phyloP scores from a whole-genome alignment of 106 monocot species.

The Hemerocallis citrina region DNA sequence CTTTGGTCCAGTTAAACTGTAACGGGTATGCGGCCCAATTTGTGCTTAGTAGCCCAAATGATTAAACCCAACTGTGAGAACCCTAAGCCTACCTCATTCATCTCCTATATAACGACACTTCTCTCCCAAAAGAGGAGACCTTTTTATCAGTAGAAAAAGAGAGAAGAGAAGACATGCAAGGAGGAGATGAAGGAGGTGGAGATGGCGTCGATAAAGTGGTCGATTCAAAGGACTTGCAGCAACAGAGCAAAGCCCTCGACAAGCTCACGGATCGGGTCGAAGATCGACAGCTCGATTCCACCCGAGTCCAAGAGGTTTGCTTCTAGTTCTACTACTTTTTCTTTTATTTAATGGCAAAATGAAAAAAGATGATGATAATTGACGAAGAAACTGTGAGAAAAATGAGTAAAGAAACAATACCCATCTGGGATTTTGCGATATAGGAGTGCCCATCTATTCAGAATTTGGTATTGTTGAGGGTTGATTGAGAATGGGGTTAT shows the following conservation, averaged over 20 bases:
- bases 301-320: conserved; percentile 63
- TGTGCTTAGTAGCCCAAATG: too few relatives aligned
- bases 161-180: not conserved
- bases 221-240: conserved; percentile 86
- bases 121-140: not conserved
- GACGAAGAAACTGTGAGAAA: not conserved
- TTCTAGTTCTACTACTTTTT: not conserved
- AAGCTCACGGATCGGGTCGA: conserved; percentile 95
- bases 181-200: conserved; percentile 10
- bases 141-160: not conserved
- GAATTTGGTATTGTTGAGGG: not conserved
- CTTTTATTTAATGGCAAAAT: not conserved
- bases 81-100: too few relatives aligned
- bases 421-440: not conserved
- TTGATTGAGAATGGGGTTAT: not conserved
- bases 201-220: conserved; percentile 27
- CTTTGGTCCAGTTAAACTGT: too few relatives aligned
- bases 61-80: too few relatives aligned
- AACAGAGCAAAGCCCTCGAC: conserved; percentile 96
- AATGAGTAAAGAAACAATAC: too few relatives aligned
- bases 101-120: too few relatives aligned
- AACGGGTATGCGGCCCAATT: too few relatives aligned
- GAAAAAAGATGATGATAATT: not conserved
- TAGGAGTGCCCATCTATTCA: not conserved
- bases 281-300: conserved; percentile 92